These are phyloP conservation scores for Coemansia sp. DNA, from an alignment of 192 early-diverging fungal species.

Conservation along the genomic window DNA sequence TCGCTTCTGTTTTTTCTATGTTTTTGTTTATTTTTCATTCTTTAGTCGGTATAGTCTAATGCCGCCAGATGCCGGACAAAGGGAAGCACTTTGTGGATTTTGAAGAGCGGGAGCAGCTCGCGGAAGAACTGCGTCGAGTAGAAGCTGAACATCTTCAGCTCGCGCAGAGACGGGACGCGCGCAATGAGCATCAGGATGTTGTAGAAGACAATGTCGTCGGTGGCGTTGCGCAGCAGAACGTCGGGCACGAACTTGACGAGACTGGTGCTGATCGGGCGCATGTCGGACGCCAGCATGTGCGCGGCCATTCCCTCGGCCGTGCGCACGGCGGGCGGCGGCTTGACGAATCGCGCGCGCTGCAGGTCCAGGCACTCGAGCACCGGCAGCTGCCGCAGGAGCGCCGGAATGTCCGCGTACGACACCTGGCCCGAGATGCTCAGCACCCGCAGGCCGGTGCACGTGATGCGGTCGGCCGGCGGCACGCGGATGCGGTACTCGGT, in stretches of 20 bases:
- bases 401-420: constrained; percentile 20
- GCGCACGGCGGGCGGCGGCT: constrained; percentile 25
- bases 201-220: constrained; percentile 36
- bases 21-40: neutral
- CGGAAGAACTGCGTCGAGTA: constrained; percentile 32
- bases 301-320: constrained; percentile 36
- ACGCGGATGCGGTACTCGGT: constrained; percentile 22
- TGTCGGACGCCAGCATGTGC: constrained; percentile 20
- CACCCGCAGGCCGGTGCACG: constrained; percentile 16
- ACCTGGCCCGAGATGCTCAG: constrained; percentile 25
- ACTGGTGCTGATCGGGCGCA: constrained; percentile 34
- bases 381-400: constrained; percentile 23
- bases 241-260: constrained; percentile 32
- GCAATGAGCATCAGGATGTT: constrained; percentile 40
- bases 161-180: constrained; percentile 31
- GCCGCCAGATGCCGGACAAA: constrained; percentile 29
- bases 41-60: constrained; percentile 28
- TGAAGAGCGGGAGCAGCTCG: constrained; percentile 31
- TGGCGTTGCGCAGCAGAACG: constrained; percentile 23
- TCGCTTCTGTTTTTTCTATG: neutral
- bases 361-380: constrained; percentile 30
- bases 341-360: constrained; percentile 15
- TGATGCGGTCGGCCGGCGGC: constrained; percentile 16
- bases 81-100: constrained; percentile 25
- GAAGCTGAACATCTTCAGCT: constrained; percentile 36